These are phyloP conservation scores for Annona cherimola DNA, from an alignment of 164 flowering plant species.

Conservation along the genomic window DNA sequence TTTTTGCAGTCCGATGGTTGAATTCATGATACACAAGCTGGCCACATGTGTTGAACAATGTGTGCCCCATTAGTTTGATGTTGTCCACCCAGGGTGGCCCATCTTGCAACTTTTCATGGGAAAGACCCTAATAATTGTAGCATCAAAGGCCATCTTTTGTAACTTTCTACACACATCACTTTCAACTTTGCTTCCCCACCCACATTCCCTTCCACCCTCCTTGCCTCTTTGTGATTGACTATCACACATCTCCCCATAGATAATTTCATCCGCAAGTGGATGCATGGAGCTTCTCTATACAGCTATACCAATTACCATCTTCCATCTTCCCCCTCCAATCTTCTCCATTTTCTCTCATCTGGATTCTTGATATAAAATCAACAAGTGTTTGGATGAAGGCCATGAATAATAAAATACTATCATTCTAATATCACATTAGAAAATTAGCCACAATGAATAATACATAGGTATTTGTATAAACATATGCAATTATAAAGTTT, in stretches of 20 bases:
- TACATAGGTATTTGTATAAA: no score
- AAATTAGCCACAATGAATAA: no score
- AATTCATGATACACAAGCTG: background rate
- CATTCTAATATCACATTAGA: no score
- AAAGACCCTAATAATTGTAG: background rate
- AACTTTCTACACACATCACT: slow-evolving; percentile 2
- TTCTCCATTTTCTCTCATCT: background rate
- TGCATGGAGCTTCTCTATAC: background rate
- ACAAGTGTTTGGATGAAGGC: no score
- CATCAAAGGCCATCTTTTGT: slow-evolving; percentile 1
- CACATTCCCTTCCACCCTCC: background rate
- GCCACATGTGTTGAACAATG: background rate
- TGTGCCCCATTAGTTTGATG: background rate
- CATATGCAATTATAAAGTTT: no score
- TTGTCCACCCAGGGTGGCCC: background rate
- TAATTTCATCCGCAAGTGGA: background rate
- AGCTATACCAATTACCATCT: background rate
- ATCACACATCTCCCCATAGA: background rate
- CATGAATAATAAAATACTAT: no score
- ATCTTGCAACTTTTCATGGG: background rate
- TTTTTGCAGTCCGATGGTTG: no score
- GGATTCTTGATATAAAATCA: background rate
- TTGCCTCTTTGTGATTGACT: background rate
- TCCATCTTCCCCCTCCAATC: background rate
- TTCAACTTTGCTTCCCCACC: background rate